Evolutionary conservation across 257 asterid species (phyloP).

Genomic region (Gynochthodes officinalis): DNA sequence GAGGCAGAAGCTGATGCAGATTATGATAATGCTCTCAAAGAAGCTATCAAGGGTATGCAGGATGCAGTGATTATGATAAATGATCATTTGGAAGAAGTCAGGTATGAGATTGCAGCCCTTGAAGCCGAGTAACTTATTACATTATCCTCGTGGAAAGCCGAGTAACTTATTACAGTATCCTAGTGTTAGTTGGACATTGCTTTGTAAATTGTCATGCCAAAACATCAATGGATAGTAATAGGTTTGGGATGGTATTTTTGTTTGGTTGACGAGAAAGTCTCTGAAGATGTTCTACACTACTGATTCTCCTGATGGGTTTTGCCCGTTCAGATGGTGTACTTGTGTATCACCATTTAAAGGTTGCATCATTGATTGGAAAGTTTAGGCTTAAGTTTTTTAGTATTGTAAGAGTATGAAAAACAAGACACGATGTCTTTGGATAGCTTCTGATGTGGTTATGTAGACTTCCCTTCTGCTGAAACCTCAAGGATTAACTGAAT

Average conservation of each 20-base stretch:
- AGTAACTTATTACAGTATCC: no score
- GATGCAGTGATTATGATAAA: constrained; percentile 72
- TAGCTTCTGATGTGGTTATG: no score
- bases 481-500: no score
- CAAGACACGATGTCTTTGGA: no score
- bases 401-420: no score
- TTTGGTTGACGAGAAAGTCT: neutral
- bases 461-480: no score
- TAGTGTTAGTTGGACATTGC: neutral
- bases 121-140: constrained; percentile 41
- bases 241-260: neutral
- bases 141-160: neutral
- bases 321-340: neutral
- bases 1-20: constrained; percentile 96
- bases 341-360: no score
- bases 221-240: neutral
- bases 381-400: neutral
- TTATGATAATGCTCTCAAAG: constrained; percentile 77
- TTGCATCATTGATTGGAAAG: neutral
- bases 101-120: constrained; percentile 86
- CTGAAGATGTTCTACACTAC: neutral
- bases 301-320: neutral
- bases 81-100: constrained; percentile 85
- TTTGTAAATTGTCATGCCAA: neutral
- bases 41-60: constrained; percentile 81